These are phyloP conservation scores for Penicillium sp. DNA, from an alignment of 2,329 filamentous ascomycete genomes.

Conservation along the genomic window DNA sequence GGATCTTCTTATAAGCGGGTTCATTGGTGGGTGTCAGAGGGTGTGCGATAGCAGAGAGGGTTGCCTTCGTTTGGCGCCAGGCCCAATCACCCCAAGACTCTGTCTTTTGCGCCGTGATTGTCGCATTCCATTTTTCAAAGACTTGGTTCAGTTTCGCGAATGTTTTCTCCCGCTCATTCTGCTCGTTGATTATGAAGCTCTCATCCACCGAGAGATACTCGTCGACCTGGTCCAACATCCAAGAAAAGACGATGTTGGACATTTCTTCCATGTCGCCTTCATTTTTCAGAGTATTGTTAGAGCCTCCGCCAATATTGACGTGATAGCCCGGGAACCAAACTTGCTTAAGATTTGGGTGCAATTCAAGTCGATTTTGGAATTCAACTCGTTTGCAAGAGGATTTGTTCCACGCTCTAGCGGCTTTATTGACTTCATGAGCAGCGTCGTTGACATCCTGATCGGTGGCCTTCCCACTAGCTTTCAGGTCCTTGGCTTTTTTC, in stretches of 20 bases:
- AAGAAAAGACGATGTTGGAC: constrained; percentile 25
- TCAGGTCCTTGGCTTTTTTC: constrained; percentile 18
- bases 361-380: constrained; percentile 12
- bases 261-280: constrained; percentile 28
- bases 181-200: constrained; percentile 11
- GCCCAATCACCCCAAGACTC: constrained; percentile 7
- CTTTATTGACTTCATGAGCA: constrained; percentile 17
- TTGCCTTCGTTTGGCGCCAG: neutral
- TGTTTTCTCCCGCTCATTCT: constrained; percentile 10
- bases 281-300: constrained; percentile 28
- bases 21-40: neutral
- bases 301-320: constrained; percentile 57
- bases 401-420: constrained; percentile 19
- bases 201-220: constrained; percentile 16
- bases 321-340: constrained; percentile 62
- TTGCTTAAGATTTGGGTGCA: constrained; percentile 45
- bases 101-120: neutral
- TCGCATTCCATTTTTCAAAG: neutral
- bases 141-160: constrained; percentile 5
- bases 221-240: constrained; percentile 28
- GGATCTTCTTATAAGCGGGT: neutral
- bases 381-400: constrained; percentile 16
- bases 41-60: neutral
- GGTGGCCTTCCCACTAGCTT: constrained; percentile 14
- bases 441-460: constrained; percentile 21